Evolutionary conservation across 768 basidiomycete species (phyloP).

Genomic region (Mycena olivaceomarginata): DNA sequence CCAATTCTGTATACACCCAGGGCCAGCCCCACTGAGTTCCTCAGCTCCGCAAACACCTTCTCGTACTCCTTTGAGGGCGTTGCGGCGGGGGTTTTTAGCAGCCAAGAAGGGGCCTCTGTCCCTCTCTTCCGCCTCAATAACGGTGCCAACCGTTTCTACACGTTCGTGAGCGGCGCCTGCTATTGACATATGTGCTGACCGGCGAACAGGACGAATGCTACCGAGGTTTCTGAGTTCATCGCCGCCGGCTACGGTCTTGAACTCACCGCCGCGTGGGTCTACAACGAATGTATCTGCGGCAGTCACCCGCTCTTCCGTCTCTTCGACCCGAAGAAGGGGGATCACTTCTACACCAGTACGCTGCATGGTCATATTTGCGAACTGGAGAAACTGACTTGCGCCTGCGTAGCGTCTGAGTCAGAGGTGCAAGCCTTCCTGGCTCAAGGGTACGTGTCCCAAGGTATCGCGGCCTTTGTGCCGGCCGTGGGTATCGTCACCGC

Average conservation of each 20-base stretch:
- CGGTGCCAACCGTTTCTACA: constrained; percentile 20
- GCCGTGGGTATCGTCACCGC: constrained; percentile 6
- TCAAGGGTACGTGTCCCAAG: background rate
- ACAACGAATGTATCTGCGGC: constrained; percentile 3
- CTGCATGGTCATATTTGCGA: background rate
- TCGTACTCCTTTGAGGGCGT: constrained; percentile 13
- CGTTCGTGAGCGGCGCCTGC: background rate
- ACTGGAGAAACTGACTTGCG: background rate
- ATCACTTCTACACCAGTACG: constrained; percentile 26
- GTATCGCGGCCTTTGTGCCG: constrained; percentile 11
- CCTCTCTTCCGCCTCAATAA: constrained; percentile 14
- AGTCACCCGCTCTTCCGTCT: constrained; percentile 22
- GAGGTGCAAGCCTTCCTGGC: background rate
- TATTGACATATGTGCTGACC: background rate
- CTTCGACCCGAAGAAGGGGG: background rate
- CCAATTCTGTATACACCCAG: background rate
- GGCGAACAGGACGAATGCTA: background rate
- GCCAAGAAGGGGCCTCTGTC: background rate
- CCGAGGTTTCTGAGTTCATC: background rate
- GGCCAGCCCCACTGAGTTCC: constrained; percentile 1
- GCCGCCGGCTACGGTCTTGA: constrained; percentile 5
- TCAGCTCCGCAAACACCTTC: background rate
- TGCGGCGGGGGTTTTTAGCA: constrained; percentile 7
- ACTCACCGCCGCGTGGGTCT: constrained; percentile 17
- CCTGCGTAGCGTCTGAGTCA: background rate